These are phyloP conservation scores for Crotalaria pallida DNA, from an alignment of 306 rosid genomes.

Conservation along the genomic window DNA sequence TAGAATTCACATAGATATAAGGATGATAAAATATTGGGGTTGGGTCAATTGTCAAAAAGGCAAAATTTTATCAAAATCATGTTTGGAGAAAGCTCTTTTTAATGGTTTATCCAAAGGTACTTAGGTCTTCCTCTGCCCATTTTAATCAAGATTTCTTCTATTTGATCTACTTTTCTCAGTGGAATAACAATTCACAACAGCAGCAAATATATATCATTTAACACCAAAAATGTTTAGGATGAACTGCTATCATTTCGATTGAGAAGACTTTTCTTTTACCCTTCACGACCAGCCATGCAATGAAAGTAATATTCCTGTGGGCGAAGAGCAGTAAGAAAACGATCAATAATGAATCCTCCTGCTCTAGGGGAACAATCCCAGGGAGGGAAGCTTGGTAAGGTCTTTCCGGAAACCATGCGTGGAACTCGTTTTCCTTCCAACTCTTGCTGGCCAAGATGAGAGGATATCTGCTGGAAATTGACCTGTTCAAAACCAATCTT, in stretches of 20 bases:
- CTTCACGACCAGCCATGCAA: conserved; percentile 99
- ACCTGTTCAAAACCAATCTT: conserved; percentile 54
- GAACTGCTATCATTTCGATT: not conserved
- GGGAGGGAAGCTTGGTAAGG: conserved; percentile 85
- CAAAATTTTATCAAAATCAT: not conserved
- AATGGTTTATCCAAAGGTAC: not conserved
- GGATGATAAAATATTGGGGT: not conserved
- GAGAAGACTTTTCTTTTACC: conserved; percentile 42
- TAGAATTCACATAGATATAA: not conserved
- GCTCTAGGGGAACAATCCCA: conserved; percentile 97
- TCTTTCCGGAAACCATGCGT: conserved; percentile 96
- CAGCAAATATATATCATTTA: not conserved
- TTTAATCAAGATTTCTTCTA: not conserved
- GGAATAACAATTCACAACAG: not conserved
- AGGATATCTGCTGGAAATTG: conserved; percentile 91
- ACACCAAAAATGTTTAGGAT: not conserved
- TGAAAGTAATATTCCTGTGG: conserved; percentile 96
- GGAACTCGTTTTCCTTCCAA: conserved; percentile 97
- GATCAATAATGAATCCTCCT: conserved; percentile 90
- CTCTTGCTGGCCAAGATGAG: conserved; percentile 94
- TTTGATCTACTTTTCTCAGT: not conserved
- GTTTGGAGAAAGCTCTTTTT: not conserved
- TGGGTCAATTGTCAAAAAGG: not conserved
- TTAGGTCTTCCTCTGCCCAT: not conserved
- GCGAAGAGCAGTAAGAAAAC: conserved; percentile 92